These are phyloP conservation scores for Gossypium rotundifolium DNA, from an alignment of 345 rosid species.

Conservation along the genomic window DNA sequence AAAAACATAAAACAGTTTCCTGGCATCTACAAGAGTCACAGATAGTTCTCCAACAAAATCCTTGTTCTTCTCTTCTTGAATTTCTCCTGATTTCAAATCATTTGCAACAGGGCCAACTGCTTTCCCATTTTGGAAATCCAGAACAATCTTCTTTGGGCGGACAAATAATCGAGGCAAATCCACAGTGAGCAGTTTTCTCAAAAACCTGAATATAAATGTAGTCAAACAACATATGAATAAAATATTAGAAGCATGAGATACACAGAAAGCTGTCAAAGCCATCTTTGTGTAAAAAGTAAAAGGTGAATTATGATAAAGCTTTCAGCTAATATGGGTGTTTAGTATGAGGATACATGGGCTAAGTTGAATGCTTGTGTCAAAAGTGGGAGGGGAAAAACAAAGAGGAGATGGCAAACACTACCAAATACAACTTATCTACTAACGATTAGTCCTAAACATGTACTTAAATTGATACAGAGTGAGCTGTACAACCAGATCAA, in stretches of 20 bases:
- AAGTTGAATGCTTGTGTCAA: not conserved
- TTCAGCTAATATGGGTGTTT: slow-evolving; percentile 1
- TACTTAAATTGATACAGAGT: not conserved
- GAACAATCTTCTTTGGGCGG: slow-evolving; percentile 95
- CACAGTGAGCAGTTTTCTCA: slow-evolving; percentile 85
- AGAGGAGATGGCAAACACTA: not conserved
- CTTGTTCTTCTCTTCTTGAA: slow-evolving; percentile 70
- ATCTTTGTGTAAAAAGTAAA: not conserved
- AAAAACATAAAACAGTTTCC: slow-evolving; percentile 66
- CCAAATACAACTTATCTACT: not conserved
- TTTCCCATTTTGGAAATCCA: slow-evolving; percentile 91
- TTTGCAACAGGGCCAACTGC: slow-evolving; percentile 82
- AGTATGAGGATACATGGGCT: not conserved
- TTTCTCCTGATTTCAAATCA: slow-evolving; percentile 68
- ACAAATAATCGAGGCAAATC: slow-evolving; percentile 92
- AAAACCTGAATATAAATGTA: slow-evolving; percentile 52
- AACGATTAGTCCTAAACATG: not conserved
- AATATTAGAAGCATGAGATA: not conserved
- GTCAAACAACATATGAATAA: not conserved
- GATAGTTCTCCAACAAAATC: slow-evolving; percentile 94
- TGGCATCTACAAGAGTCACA: slow-evolving; percentile 93
- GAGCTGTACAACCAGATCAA: not conserved
- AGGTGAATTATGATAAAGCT: not conserved
- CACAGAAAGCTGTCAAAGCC: not conserved
- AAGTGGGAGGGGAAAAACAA: not conserved